phyloP scores from a whole-genome alignment of 768 basidiomycete species.

The Pulveroboletus ravenelii region DNA sequence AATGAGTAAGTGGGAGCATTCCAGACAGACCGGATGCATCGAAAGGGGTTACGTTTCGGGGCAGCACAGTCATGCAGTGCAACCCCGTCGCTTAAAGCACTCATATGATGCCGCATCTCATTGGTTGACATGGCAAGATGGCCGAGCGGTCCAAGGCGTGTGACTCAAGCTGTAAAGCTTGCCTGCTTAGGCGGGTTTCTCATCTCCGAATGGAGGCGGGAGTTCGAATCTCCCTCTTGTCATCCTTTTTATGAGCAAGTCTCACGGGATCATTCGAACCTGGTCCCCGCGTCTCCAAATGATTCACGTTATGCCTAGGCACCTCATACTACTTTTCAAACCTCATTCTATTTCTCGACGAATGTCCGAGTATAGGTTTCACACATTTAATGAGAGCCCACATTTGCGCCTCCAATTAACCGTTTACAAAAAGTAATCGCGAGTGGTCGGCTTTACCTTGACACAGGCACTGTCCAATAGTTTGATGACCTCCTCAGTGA shows the following conservation, averaged over 20 bases:
- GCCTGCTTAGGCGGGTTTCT: constrained; percentile 27
- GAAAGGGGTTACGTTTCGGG: no score
- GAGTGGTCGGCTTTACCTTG: constrained; percentile 4
- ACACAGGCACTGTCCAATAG: constrained; percentile 3
- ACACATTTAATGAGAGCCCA: no score
- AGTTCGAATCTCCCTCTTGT: constrained; percentile 35
- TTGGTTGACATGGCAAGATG: constrained; percentile 39
- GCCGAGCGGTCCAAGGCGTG: constrained; percentile 62
- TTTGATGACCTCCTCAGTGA: constrained; percentile 4
- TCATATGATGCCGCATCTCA: not conserved
- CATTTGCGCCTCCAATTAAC: not conserved
- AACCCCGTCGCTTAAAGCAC: no score
- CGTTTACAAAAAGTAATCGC: not conserved
- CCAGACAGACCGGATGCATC: no score
- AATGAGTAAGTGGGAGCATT: no score
- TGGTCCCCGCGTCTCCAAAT: no score
- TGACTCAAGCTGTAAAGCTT: constrained; percentile 46
- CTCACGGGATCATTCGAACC: no score
- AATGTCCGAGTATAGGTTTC: no score
- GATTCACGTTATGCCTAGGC: no score
- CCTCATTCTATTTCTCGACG: not conserved
- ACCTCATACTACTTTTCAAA: not conserved
- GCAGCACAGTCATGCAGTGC: no score
- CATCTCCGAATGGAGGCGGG: constrained; percentile 32
- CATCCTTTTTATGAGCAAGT: constrained; percentile 9